Conservation (phyloP, 2,329 filamentous ascomycete species). For the Penicillium fuscoglaucum region DNA sequence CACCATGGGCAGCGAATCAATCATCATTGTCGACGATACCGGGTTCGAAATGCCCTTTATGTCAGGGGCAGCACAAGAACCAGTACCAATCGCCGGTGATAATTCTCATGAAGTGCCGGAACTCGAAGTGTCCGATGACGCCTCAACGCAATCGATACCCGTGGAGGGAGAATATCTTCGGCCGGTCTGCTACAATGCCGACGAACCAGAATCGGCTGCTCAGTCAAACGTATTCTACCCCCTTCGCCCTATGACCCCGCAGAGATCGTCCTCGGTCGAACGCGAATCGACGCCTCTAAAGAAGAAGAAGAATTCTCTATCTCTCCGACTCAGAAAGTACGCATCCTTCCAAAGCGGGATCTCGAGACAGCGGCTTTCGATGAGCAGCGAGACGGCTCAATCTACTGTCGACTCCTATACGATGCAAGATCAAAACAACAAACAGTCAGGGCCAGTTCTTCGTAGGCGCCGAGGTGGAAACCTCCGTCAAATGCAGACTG, state of each 20-base stretch:
- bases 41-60: constrained; percentile 42
- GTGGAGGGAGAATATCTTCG: constrained; percentile 31
- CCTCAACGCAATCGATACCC: constrained; percentile 25
- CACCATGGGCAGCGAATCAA: constrained; percentile 82
- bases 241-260: constrained; percentile 20
- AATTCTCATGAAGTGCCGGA: not conserved
- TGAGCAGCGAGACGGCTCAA: constrained; percentile 27
- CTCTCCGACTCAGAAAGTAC: constrained; percentile 45
- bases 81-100: not conserved
- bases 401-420: constrained; percentile 20
- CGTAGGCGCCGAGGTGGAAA: constrained; percentile 74
- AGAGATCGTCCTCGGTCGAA: constrained; percentile 33
- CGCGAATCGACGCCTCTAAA: constrained; percentile 23
- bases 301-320: constrained; percentile 33
- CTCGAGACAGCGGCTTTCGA: constrained; percentile 31
- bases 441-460: constrained; percentile 54
- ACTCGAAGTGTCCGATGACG: constrained; percentile 1
- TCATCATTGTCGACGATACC: constrained; percentile 77
- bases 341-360: constrained; percentile 48
- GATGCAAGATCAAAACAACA: constrained; percentile 22
- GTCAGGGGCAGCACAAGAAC: constrained; percentile 37
- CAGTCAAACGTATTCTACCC: constrained; percentile 19
- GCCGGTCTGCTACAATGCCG: constrained; percentile 33
- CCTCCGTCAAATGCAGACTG: constrained; percentile 66
- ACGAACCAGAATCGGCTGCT: constrained; percentile 11